A percentile compares a stretch with the other conserved stretches of the same genome.
phyloP scores from a whole-genome alignment of 83 land plant species.

The Thuja plicata region DNA sequence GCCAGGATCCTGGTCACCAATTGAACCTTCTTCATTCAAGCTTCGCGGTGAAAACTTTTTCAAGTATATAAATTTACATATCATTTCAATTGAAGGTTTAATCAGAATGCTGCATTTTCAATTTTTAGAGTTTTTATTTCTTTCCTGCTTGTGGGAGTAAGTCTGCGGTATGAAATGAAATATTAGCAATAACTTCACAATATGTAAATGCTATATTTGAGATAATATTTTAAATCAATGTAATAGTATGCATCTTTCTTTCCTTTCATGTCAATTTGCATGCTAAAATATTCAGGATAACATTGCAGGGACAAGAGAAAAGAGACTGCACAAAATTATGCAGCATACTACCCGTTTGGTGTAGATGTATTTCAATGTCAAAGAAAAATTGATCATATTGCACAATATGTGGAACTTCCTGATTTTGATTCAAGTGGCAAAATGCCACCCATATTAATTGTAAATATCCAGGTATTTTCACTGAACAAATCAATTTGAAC shows the following conservation, averaged over 20 bases:
- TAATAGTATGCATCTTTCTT: neutral
- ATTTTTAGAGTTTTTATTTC: neutral
- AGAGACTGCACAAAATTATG: constrained; percentile 41
- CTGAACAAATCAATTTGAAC: neutral
- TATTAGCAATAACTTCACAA: neutral
- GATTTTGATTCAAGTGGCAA: constrained; percentile 27
- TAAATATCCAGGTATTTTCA: constrained; percentile 65
- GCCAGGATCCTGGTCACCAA: constrained; percentile 55
- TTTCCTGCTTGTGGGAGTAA: neutral
- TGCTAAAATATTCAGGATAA: constrained; percentile 4
- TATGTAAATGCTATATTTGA: neutral
- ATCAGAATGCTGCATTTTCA: neutral
- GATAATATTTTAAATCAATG: neutral
- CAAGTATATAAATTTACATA: constrained; percentile 27
- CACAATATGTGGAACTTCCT: constrained; percentile 70
- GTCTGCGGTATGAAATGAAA: neutral
- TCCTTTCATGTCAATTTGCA: neutral
- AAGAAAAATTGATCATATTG: constrained; percentile 68
- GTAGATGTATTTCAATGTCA: constrained; percentile 59
- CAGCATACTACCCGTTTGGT: constrained; percentile 60
- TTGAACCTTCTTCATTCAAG: constrained; percentile 60
- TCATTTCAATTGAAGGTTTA: constrained; percentile 6
- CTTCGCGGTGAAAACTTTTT: constrained; percentile 63
- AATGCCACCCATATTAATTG: constrained; percentile 56
- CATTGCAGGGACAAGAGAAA: constrained; percentile 62